phyloP scores from a whole-genome alignment of 371 early-diverging fungal genomes.

The Mucor racemosus region DNA sequence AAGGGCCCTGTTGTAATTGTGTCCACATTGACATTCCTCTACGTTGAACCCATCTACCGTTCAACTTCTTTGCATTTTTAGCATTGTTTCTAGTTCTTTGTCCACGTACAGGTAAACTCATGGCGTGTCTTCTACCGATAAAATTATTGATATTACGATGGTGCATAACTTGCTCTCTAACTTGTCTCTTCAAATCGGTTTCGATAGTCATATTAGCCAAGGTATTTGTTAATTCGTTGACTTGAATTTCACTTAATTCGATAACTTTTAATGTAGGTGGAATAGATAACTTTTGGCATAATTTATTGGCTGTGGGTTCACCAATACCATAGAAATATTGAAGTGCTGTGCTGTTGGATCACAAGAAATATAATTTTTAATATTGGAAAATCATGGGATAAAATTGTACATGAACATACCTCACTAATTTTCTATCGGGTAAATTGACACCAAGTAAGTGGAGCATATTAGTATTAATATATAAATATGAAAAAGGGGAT shows the following conservation, averaged over 20 bases:
- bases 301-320: constrained; percentile 67
- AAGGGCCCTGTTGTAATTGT: constrained; percentile 37
- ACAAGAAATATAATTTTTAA: background rate
- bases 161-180: constrained; percentile 79
- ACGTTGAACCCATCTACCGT: constrained; percentile 66
- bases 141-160: constrained; percentile 84
- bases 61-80: constrained; percentile 86
- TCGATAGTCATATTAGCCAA: constrained; percentile 92
- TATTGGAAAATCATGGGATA: background rate
- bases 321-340: constrained; percentile 95
- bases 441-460: constrained; percentile 93
- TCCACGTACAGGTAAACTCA: constrained; percentile 90
- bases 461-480: constrained; percentile 59
- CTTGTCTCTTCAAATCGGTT: constrained; percentile 84
- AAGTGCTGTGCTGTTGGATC: constrained; percentile 52
- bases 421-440: constrained; percentile 88
- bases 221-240: constrained; percentile 83
- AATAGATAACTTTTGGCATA: constrained; percentile 83
- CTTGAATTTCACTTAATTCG: constrained; percentile 87
- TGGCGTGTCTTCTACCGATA: constrained; percentile 84
- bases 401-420: constrained; percentile 32
- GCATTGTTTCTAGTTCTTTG: constrained; percentile 90
- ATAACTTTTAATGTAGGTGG: constrained; percentile 77
- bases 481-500: background rate
- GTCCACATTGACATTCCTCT: constrained; percentile 50